Conservation (phyloP, 176 grass and related monocot species). For the Elaeis guineensis region DNA sequence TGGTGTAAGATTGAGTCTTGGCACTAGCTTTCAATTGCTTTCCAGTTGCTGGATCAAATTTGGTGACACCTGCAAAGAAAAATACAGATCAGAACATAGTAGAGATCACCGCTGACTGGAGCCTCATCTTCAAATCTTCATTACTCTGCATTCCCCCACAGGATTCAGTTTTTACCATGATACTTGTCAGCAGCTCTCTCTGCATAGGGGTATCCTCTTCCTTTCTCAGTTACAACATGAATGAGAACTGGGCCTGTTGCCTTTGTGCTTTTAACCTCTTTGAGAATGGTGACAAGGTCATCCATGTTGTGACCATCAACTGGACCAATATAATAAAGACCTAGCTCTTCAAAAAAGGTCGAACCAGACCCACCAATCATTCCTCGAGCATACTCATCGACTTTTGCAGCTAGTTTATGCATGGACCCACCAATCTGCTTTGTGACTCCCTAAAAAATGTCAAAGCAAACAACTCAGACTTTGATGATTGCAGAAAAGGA, state of each 20-base stretch:
- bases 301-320: conserved; percentile 95
- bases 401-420: conserved; percentile 88
- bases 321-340: conserved; percentile 94
- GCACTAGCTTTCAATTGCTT: conserved; percentile 72
- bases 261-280: conserved; percentile 83
- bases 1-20: conserved; percentile 76
- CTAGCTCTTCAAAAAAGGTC: conserved; percentile 90
- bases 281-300: conserved; percentile 76
- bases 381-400: conserved; percentile 98
- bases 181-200: conserved; percentile 94
- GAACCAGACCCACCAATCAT: conserved; percentile 93
- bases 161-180: conserved; percentile 41
- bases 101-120: background rate
- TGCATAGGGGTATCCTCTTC: conserved; percentile 93
- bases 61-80: conserved; percentile 47
- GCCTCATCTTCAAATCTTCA: too few relatives aligned
- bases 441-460: conserved; percentile 53
- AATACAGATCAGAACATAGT: background rate
- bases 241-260: conserved; percentile 93
- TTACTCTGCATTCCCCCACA: too few relatives aligned
- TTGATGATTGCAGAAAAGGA: too few relatives aligned
- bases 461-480: background rate
- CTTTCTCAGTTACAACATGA: conserved; percentile 92
- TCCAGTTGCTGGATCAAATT: conserved; percentile 92
- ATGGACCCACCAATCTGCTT: conserved; percentile 92